Evolutionary conservation across 441 rosid species (phyloP).

Genomic region (Syzygium syzygioides): DNA sequence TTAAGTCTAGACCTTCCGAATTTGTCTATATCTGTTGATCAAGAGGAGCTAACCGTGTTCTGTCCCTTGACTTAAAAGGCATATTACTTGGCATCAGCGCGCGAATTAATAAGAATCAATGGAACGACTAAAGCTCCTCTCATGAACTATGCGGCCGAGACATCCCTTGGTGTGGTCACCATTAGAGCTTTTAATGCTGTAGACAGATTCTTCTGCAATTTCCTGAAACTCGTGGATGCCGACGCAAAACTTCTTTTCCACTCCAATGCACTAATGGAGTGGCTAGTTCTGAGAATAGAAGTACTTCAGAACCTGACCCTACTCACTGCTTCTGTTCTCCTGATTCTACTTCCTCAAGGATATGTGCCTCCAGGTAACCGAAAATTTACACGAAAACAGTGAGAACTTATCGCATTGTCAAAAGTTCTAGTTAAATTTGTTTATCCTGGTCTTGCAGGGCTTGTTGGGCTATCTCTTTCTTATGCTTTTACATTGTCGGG

Average conservation of each 20-base stretch:
- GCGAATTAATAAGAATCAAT: constrained; percentile 76
- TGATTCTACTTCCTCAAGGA: constrained; percentile 62
- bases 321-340: constrained; percentile 67
- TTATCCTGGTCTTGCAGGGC: constrained; percentile 35
- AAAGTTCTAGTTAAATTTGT: neutral
- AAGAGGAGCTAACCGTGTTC: neutral
- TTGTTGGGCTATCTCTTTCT: constrained; percentile 83
- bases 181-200: constrained; percentile 69
- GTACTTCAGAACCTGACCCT: constrained; percentile 60
- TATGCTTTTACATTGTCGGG: constrained; percentile 64
- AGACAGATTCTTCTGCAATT: constrained; percentile 62
- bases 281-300: constrained; percentile 70
- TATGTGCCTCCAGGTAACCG: constrained; percentile 51
- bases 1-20: neutral
- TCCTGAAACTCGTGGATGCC: constrained; percentile 50
- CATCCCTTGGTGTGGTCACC: constrained; percentile 73
- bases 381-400: neutral
- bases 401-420: neutral
- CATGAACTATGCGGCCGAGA: constrained; percentile 77
- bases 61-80: constrained; percentile 25
- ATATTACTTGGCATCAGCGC: constrained; percentile 69
- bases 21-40: neutral
- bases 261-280: constrained; percentile 67
- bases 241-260: constrained; percentile 70
- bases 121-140: constrained; percentile 97